Percentiles rank a stretch among this genome's conserved stretches.
These are phyloP conservation scores for Moringa oleifera DNA, from an alignment of 345 rosid species.

Conservation along the genomic window DNA sequence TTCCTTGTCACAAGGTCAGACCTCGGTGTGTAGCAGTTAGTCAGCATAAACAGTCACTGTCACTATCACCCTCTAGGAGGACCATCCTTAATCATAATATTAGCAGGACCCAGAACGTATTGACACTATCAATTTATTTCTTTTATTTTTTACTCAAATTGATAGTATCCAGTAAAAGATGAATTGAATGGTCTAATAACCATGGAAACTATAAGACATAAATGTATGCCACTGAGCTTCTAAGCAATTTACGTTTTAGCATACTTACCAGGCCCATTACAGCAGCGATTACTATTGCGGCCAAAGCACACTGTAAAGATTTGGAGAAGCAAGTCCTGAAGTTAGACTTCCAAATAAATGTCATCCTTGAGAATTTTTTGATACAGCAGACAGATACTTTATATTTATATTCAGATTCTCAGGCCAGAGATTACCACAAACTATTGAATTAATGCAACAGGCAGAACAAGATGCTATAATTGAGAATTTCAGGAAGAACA, in stretches of 20 bases:
- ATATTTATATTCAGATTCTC: neutral
- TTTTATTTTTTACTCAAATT: too few species aligned
- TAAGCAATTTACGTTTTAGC: constrained; percentile 9
- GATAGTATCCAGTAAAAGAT: too few species aligned
- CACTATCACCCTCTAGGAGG: too few species aligned
- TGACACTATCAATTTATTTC: too few species aligned
- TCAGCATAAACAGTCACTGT: too few species aligned
- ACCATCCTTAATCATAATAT: too few species aligned
- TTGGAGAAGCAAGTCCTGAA: constrained; percentile 15
- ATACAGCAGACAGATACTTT: neutral
- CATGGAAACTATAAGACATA: neutral
- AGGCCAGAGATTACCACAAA: neutral
- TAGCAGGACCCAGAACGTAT: too few species aligned
- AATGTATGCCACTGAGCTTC: constrained; percentile 3
- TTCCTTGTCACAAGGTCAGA: too few species aligned
- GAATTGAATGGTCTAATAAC: too few species aligned
- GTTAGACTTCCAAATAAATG: constrained; percentile 22
- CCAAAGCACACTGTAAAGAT: constrained; percentile 84
- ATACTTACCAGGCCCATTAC: constrained; percentile 86
- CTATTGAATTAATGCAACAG: neutral
- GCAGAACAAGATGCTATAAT: neutral
- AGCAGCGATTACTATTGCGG: constrained; percentile 93
- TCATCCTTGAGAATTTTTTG: neutral
- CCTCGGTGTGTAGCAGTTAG: too few species aligned
- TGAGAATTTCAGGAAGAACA: neutral